Evolutionary conservation across 352 stramenopile species (phyloP), one percentile per base, ranked within the genome.

Genomic region (Globisporangium iwayamae): DNA sequence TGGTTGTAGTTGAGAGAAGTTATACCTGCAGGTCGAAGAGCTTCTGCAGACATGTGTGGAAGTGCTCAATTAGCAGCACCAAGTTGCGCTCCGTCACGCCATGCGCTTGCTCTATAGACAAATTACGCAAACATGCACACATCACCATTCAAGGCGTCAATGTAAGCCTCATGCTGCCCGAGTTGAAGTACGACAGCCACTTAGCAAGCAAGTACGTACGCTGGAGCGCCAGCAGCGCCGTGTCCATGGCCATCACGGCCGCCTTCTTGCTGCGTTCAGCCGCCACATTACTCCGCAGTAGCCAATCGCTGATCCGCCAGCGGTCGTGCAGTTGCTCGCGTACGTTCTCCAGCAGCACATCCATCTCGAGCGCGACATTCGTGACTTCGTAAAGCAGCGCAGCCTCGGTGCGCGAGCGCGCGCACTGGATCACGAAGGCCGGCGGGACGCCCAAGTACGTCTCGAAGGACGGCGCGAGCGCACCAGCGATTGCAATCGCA

Each of bases 261-360:
- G 39, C 32, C 20, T 43, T 52, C 9, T 36, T 36, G 9, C 45
- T 30, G 46, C 25, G 18, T 25, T 20, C 32, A 36, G 38, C 20
- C 61, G 39, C 13, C 13, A 59, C 22, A 39, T 30, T 1, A 10
- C 41, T 5, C 52, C 39, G 18, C n/a, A 14, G 18, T 4, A 70
- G 46, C 14, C 43, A 65, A 5, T 66, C 50, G 14, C 16, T 16
- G 13, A 82, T 38, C 51, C 64, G 46, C 18, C 67, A 25, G n/a
- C 62, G 65, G 57, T 82, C 74, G 22, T 73, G 62, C 6, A 82
- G 65, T 61, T 82, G 74, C 43, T 82, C 74, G 18, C 68, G 14
- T 16, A 71, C 50, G 41, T 41, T 65, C 46, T 69, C 63, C 10
- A 69, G 20, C 20, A 82, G 59, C 18, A 68, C 61, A 41, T 82